Evolutionary conservation across 805 yeast genomes (phyloP).

Genomic region (Monosporozyma yasuniensis): DNA sequence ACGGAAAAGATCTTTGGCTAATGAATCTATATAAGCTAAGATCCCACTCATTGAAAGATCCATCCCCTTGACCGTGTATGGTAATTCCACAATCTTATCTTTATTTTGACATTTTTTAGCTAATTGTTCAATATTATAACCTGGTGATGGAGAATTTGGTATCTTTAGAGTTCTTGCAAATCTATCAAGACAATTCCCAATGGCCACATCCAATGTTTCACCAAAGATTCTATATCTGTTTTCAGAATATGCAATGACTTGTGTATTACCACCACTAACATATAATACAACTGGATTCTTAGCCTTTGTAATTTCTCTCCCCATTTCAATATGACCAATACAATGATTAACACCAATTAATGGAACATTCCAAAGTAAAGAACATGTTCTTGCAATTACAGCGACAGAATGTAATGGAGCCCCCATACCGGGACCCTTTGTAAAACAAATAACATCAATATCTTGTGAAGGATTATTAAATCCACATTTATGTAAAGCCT

Average conservation of each 20-base stretch:
- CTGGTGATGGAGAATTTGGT: constrained; percentile 93
- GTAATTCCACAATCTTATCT: constrained; percentile 53
- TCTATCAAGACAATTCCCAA: constrained; percentile 92
- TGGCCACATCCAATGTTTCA: constrained; percentile 96
- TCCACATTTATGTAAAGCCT: constrained; percentile 55
- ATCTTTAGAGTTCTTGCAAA: constrained; percentile 88
- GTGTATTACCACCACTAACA: constrained; percentile 98
- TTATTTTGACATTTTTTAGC: constrained; percentile 57
- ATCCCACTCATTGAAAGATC: constrained; percentile 96
- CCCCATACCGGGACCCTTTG: constrained; percentile 99
- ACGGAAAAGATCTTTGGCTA: constrained; percentile 63
- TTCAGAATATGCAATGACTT: constrained; percentile 90
- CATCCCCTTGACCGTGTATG: constrained; percentile 98
- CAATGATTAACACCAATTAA: constrained; percentile 95
- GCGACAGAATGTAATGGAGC: constrained; percentile 94
- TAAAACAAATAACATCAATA: constrained; percentile 78
- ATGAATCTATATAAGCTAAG: constrained; percentile 68
- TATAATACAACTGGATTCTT: constrained; percentile 93
- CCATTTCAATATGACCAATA: constrained; percentile 98
- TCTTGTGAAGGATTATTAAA: constrained; percentile 39
- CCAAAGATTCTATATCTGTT: constrained; percentile 96
- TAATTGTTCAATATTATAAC: constrained; percentile 90
- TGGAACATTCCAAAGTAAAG: constrained; percentile 75
- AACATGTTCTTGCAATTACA: constrained; percentile 79
- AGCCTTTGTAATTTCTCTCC: constrained; percentile 96